phyloP scores from a whole-genome alignment of 805 yeast species.

The Jamesozyma gamospora region DNA sequence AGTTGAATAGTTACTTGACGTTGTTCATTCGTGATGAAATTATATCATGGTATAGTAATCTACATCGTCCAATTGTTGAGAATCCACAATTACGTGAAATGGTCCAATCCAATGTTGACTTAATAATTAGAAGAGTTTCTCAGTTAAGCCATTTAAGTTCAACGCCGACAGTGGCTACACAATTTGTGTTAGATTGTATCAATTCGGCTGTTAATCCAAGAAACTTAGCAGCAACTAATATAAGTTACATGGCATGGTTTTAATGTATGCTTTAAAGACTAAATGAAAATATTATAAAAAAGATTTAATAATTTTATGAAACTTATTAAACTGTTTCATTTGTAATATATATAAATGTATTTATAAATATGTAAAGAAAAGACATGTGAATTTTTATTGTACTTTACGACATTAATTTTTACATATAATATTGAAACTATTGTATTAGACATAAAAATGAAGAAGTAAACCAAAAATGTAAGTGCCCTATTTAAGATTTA shows the following conservation, averaged over 20 bases:
- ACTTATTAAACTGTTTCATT: too few relatives aligned
- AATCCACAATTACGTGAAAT: constrained; percentile 79
- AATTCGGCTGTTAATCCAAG: constrained; percentile 94
- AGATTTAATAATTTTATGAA: neutral
- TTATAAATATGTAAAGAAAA: too few relatives aligned
- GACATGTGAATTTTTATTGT: too few relatives aligned
- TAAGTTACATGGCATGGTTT: constrained; percentile 91
- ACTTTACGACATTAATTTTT: too few relatives aligned
- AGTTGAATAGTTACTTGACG: constrained; percentile 83
- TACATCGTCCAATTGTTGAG: constrained; percentile 73
- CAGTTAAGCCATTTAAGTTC: constrained; percentile 59
- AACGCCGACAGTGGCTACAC: constrained; percentile 61
- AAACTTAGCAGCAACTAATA: constrained; percentile 82
- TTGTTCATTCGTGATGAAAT: constrained; percentile 93
- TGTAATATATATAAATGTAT: too few relatives aligned
- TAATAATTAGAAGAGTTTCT: constrained; percentile 66
- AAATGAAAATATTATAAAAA: too few relatives aligned
- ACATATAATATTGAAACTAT: too few relatives aligned
- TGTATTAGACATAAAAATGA: too few relatives aligned
- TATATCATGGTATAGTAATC: constrained; percentile 85
- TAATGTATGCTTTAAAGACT: too few relatives aligned
- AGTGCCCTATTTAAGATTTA: too few relatives aligned
- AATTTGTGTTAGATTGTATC: constrained; percentile 79
- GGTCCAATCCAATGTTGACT: constrained; percentile 79
- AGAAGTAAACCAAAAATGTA: too few relatives aligned